Percentiles rank a stretch among this genome's conserved stretches.
Conservation (phyloP, 1,284 basidiomycete genomes). For the Sporisorium scitamineum region DNA sequence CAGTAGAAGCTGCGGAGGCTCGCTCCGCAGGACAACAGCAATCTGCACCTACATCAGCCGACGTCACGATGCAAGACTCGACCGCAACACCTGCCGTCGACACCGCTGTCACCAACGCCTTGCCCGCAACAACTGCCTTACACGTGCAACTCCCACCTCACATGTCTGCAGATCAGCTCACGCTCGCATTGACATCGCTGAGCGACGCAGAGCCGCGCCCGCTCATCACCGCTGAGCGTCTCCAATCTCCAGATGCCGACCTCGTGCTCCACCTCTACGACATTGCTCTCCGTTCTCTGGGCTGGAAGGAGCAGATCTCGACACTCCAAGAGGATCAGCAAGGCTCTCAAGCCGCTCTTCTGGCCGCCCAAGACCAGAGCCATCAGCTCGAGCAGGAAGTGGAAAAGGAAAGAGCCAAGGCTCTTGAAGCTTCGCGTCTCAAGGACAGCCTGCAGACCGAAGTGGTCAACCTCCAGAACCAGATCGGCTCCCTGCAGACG, state of each 20-base stretch:
- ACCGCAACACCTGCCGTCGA: constrained; percentile 1
- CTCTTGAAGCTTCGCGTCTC: constrained; percentile 24
- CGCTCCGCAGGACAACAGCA: constrained; percentile 13
- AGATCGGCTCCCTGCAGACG: constrained; percentile 34
- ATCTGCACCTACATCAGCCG: constrained; percentile 9
- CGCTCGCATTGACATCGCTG: constrained; percentile 28
- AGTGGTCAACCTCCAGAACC: constrained; percentile 38
- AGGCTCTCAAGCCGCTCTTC: constrained; percentile 3
- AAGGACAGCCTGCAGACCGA: constrained; percentile 44
- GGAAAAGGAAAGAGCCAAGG: constrained; percentile 16
- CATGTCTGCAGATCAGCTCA: constrained; percentile 29
- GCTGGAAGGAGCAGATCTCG: constrained; percentile 19
- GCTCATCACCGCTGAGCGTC: constrained; percentile 20
- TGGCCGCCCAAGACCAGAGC: constrained; percentile 8
- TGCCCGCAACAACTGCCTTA: constrained; percentile 2
- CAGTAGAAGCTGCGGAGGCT: constrained; percentile 29
- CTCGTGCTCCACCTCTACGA: constrained; percentile 47
- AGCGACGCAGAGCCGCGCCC: constrained; percentile 17
- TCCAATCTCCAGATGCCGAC: constrained; percentile 37
- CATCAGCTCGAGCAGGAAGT: constrained; percentile 30
- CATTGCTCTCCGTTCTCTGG: constrained; percentile 27
- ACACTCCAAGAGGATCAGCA: constrained; percentile 13
- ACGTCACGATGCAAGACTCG: constrained; percentile 23
- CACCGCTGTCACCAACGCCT: neutral
- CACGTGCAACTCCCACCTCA: constrained; percentile 31